Evolutionary conservation across 768 basidiomycete species (phyloP), one percentile per base, ranked within the genome.

Genomic region (Floccularia luteovirens): DNA sequence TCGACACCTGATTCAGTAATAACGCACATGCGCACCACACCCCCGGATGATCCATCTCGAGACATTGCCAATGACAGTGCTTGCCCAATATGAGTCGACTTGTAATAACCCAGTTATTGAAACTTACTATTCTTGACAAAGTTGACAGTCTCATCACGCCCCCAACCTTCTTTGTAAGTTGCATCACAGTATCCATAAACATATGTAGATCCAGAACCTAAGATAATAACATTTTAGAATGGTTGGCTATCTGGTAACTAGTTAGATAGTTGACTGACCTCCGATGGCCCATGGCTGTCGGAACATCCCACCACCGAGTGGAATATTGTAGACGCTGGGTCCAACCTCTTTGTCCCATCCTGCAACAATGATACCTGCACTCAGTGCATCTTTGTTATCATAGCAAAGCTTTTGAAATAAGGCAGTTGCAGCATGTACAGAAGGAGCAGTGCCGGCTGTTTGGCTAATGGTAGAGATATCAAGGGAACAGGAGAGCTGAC

Each of bases 131-230:
- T 96, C 67, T 79, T 87, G 43, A 98, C 94, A 55, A 99, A 98
- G 25, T 93, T 71, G 41, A 99, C 65, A 0, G 92, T 96, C 64
- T 97, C 79, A 27, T 91, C 89, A 49, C 75, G 75, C 5, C 76
- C 79, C 92, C 90, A 94, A 12, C 87, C 90, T 21, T 97, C 93
- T 61, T 80, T 66, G 58, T 86, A 99, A 20, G 92, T 97, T n/a
- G 96, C 91, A 59, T 99, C 96, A 52, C 96, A 98, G 65, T 97
- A 98, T 38, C 94, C 96, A 56, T 98, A 99, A 8, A 98, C 91
- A 57, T 98, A 99, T 5, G 92, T 91, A 25, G 92, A 96, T 5
- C 96, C 96, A 37, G 91, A 94, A 19, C 90, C 87, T 90, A 48
- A 14, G 37, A 25, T 7, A 8, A 22, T 13, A 24, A 41, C 44